Conservation (phyloP, 1,139 yeast species). For the Ogataea hybrid region DNA sequence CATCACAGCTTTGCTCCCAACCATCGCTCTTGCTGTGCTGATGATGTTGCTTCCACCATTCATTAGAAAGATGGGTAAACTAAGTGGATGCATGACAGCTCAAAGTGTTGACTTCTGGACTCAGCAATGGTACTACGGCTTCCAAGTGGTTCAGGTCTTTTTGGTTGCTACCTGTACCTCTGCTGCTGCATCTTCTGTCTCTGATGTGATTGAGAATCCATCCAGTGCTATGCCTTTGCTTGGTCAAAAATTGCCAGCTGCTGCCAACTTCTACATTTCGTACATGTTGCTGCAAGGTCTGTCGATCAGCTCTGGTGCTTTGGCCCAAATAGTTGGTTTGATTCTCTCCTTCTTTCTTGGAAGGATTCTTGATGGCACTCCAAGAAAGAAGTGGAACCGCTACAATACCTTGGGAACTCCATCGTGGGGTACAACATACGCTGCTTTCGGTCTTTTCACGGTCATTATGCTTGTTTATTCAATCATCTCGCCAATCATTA, state of each 20-base stretch:
- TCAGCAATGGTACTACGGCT: conserved; percentile 71
- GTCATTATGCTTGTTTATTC: conserved; percentile 79
- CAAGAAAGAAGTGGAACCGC: conserved; percentile 83
- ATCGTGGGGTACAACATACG: conserved; percentile 89
- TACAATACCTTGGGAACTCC: conserved; percentile 59
- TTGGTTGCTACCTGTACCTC: conserved; percentile 69
- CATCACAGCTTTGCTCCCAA: conserved; percentile 83
- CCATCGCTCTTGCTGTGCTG: conserved; percentile 74
- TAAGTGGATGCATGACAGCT: conserved; percentile 62
- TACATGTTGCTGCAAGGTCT: conserved; percentile 80
- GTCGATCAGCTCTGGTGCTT: conserved; percentile 72
- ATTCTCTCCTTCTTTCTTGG: conserved; percentile 72
- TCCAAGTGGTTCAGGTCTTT: conserved; percentile 69
- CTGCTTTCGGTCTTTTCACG: conserved; percentile 77
- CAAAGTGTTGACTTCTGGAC: conserved; percentile 70
- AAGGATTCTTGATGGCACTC: conserved; percentile 67
- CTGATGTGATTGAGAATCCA: conserved; percentile 65
- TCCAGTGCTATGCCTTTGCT: conserved; percentile 63
- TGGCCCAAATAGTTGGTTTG: conserved; percentile 75
- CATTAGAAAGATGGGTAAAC: conserved; percentile 62
- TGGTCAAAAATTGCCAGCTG: conserved; percentile 76
- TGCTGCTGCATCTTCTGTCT: conserved; percentile 71
- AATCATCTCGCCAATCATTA: conserved; percentile 74
- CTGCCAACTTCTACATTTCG: conserved; percentile 82
- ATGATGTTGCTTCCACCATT: conserved; percentile 78